Evolutionary conservation across 768 basidiomycete genomes (phyloP).

Genomic region (Hydnomerulius pinastri): DNA sequence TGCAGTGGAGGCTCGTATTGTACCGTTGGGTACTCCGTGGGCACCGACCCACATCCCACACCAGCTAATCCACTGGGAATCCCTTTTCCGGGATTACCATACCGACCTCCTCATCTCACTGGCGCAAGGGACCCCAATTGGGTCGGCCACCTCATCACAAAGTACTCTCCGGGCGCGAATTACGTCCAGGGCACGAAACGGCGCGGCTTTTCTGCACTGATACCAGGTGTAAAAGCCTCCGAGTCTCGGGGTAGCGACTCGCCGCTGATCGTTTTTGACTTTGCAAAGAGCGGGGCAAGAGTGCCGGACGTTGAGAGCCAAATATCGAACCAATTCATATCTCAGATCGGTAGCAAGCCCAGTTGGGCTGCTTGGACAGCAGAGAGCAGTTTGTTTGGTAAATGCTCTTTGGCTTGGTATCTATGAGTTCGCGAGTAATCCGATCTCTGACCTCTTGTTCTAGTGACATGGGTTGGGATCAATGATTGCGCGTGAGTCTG

Average conservation of each 20-base stretch:
- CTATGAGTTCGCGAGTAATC: neutral
- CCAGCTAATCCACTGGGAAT: neutral
- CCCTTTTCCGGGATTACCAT: neutral
- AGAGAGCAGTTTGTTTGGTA: constrained; percentile 39
- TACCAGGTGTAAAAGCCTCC: neutral
- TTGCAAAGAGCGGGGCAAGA: neutral
- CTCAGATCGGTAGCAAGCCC: neutral
- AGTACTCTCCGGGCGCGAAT: neutral
- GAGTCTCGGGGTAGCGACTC: neutral
- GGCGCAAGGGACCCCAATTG: constrained; percentile 56
- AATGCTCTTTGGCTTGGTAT: neutral
- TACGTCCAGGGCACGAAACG: neutral
- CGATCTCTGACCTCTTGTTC: neutral
- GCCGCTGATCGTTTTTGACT: neutral
- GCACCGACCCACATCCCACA: neutral
- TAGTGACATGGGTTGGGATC: constrained; percentile 69
- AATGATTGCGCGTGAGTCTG: constrained; percentile 44
- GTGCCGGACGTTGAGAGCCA: neutral
- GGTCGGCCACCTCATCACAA: constrained; percentile 57
- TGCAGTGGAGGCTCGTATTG: neutral
- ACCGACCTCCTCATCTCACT: too few relatives aligned
- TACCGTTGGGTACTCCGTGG: neutral
- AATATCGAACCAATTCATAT: neutral
- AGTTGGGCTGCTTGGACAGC: neutral
- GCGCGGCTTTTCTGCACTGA: constrained; percentile 13